Conservation (phyloP, 331 rosid genomes). For the Dryas integrifolia region DNA sequence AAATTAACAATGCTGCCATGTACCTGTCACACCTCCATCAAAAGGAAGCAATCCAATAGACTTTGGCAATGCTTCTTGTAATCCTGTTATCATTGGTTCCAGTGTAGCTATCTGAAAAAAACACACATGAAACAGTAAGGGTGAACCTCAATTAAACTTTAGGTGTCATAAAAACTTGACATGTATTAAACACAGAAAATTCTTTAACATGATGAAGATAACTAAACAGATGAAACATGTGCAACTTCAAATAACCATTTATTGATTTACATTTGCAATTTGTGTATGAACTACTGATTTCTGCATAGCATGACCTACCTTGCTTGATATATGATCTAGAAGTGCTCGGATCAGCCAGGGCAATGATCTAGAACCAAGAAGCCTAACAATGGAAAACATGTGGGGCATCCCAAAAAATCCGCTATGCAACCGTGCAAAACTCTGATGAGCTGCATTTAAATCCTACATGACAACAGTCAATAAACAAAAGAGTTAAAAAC, state of each 20-base stretch:
- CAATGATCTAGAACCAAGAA: conserved; percentile 92
- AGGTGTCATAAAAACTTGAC: neutral
- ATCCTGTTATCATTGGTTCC: conserved; percentile 86
- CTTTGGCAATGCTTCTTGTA: conserved; percentile 93
- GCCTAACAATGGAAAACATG: conserved; percentile 76
- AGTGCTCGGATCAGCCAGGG: conserved; percentile 97
- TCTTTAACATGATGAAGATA: neutral
- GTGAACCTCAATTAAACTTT: conserved; percentile 1
- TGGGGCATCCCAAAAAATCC: conserved; percentile 98
- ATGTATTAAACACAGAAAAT: conserved; percentile 5
- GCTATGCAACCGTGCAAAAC: conserved; percentile 89
- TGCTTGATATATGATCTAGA: conserved; percentile 92
- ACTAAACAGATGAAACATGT: neutral
- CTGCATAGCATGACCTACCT: conserved; percentile 46
- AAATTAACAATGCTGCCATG: conserved; percentile 7
- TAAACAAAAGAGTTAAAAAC: neutral
- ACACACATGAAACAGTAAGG: conserved; percentile 20
- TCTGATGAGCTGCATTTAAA: conserved; percentile 93
- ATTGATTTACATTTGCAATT: neutral
- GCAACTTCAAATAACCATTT: neutral
- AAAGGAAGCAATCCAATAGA: conserved; percentile 94
- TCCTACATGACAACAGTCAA: conserved; percentile 46
- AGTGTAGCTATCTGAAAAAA: conserved; percentile 68
- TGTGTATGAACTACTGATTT: neutral
- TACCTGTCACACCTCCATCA: conserved; percentile 95